phyloP scores from a whole-genome alignment of 345 rosid genomes.

The Corymbia maculata region DNA sequence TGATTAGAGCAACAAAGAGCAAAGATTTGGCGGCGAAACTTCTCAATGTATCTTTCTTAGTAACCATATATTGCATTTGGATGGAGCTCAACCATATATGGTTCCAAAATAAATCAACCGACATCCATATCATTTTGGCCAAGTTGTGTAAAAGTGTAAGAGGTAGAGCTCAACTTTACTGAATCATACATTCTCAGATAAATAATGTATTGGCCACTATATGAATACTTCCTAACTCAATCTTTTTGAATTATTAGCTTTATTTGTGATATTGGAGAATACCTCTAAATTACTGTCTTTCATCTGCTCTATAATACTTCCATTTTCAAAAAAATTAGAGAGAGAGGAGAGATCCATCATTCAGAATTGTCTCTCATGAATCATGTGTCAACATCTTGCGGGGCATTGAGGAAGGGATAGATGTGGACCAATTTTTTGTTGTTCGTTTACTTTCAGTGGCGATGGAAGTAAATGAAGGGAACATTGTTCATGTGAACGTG shows the following conservation, averaged over 20 bases:
- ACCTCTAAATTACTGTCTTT: neutral
- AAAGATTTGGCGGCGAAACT: neutral
- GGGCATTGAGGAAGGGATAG: neutral
- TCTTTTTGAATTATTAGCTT: neutral
- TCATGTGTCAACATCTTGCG: slow-evolving; percentile 16
- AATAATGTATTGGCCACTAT: neutral
- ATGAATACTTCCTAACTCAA: neutral
- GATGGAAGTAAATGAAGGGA: slow-evolving; percentile 20
- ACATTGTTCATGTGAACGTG: slow-evolving; percentile 30
- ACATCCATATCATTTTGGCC: neutral
- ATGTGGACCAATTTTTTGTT: slow-evolving; percentile 24
- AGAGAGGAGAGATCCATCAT: neutral
- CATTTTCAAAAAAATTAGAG: neutral
- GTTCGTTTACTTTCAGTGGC: neutral
- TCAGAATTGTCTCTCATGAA: neutral
- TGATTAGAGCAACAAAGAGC: neutral
- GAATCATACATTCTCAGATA: neutral
- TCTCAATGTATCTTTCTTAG: neutral
- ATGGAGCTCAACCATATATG: neutral
- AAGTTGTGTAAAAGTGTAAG: neutral
- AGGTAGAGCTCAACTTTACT: neutral
- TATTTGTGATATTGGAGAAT: neutral
- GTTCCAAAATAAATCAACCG: neutral
- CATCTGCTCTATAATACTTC: neutral
- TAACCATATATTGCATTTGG: neutral